Base-by-base conservation (phyloP, 1,139 yeast genomes). In the Candida tunisiensis region DNA sequence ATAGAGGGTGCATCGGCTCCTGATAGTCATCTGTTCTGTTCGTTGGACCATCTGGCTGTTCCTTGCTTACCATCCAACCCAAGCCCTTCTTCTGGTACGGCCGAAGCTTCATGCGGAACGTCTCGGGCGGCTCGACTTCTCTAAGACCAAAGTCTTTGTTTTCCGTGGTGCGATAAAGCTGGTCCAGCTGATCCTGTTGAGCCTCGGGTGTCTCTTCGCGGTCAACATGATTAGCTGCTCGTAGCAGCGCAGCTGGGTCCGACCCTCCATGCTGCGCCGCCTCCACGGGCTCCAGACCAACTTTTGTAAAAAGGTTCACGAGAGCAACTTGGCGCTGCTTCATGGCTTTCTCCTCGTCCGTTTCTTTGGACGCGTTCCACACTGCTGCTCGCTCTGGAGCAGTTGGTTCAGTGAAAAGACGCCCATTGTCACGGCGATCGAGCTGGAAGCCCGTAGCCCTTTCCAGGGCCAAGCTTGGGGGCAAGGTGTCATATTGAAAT, bases 81-180 rank as follows among this genome's bases (percentile, higher is more conserved):
- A 80, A 51, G 0, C 92, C 93, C 37, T 74, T 79, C 34, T 65
- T 69, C 48, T 83, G 95, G 45, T 83, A 83, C 2, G 67, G 63
- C 30, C 92, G 55, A 28, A 83, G 52, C 2, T 53, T 53, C 31
- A 80, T 38, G 6, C 55, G 55, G 40, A 82, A 78, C 16, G 73
- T 60, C 5, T 52, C 53, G 0, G 75, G 65, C 0, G 93, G 93
- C 5, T 69, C 67, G 0, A 73, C 59, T 37, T 72, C 79, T 0
- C 79, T 77, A 22, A 80, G 57, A 15, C 46, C 45, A 11, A 51
- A 42, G 28, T 60, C 48, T 11, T 51, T 47, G 21, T 57, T 57
- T 12, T 60, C 56, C 8, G 65, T 40, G 34, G 25, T 65, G 34
- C 65, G 67, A 45, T 85, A 85, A 32, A 85, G 66, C 28, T 73